Evolutionary conservation across 305 asterid genomes (phyloP).

Genomic region (Fraxinus platypoda): DNA sequence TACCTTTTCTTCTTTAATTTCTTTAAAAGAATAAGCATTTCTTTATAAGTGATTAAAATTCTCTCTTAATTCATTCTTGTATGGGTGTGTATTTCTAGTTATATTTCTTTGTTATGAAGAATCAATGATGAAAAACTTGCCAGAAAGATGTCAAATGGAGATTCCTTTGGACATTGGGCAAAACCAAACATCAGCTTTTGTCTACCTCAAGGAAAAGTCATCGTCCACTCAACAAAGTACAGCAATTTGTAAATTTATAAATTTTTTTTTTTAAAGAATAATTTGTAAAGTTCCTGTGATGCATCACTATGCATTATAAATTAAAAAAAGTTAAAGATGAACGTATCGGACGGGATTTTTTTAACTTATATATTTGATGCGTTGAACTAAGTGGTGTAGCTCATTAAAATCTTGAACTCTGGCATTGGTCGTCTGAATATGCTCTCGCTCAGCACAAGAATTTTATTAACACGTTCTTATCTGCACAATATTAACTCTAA

Average conservation of each 20-base stretch:
- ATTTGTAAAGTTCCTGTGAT: background rate
- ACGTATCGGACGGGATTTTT: too few relatives aligned
- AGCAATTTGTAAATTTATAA: background rate
- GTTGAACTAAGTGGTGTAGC: too few relatives aligned
- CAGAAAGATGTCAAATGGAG: conserved; percentile 10
- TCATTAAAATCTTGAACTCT: too few relatives aligned
- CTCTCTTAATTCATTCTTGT: background rate
- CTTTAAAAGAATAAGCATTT: background rate
- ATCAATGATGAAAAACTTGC: background rate
- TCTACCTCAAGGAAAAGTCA: conserved; percentile 26
- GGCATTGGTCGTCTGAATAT: too few relatives aligned
- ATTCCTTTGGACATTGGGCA: conserved; percentile 33
- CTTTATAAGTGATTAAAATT: background rate
- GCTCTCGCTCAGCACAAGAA: too few relatives aligned
- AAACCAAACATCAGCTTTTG: conserved; percentile 38
- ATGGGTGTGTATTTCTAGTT: background rate
- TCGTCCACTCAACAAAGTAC: conserved; percentile 20
- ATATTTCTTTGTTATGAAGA: conserved; percentile 22
- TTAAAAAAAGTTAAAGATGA: too few relatives aligned
- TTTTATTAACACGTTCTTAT: too few relatives aligned
- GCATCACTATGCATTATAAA: background rate
- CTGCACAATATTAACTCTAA: background rate
- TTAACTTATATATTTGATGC: too few relatives aligned
- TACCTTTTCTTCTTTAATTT: background rate
- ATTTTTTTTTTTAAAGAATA: too few relatives aligned